A percentile compares a stretch with the other conserved stretches of the same genome.
These are phyloP conservation scores for Tetrahymena borealis DNA, from an alignment of 73 alveolate species.

Conservation along the genomic window DNA sequence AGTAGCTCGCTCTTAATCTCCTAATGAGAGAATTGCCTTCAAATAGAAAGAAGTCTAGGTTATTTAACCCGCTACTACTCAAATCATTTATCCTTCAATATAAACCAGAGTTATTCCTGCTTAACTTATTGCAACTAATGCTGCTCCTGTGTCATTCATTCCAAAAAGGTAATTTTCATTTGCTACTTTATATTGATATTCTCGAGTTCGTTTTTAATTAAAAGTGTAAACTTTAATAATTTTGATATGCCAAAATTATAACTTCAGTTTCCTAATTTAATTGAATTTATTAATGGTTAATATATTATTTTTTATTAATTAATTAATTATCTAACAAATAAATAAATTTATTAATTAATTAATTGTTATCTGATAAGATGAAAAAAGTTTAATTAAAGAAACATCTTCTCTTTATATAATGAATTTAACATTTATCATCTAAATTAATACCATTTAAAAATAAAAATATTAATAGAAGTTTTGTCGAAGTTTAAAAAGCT, in stretches of 20 bases:
- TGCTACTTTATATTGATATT: no score
- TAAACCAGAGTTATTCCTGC: not conserved
- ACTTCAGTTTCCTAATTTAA: no score
- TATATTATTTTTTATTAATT: no score
- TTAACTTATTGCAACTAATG: not conserved
- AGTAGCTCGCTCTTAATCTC: not conserved
- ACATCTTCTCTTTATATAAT: no score
- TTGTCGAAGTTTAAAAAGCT: not conserved
- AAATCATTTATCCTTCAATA: not conserved
- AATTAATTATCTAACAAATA: no score
- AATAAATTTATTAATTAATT: no score
- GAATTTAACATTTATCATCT: not conserved
- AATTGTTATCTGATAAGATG: no score
- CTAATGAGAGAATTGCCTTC: not conserved
- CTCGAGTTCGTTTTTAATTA: no score
- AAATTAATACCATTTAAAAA: not conserved
- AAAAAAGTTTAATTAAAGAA: no score
- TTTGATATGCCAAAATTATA: no score
- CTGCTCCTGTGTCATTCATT: not conserved
- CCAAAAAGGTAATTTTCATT: not conserved
- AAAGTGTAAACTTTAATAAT: no score
- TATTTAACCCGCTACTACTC: not conserved
- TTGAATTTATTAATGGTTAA: no score
- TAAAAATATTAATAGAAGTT: not conserved
- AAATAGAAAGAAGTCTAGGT: not conserved